phyloP scores from a whole-genome alignment of 257 asterid genomes.

The Solanum chilense region DNA sequence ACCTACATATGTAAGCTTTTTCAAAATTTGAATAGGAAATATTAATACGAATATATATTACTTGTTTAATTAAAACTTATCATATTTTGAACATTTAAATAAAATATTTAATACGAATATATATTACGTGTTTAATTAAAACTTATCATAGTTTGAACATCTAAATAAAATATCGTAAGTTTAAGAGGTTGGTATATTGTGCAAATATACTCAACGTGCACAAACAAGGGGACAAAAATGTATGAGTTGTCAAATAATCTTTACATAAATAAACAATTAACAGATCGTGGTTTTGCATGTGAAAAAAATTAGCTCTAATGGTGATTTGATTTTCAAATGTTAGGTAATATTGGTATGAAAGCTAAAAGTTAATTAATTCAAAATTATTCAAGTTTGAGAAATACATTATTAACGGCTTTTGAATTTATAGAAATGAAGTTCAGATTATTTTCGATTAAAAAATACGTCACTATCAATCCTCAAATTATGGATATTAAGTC shows the following conservation, averaged over 20 bases:
- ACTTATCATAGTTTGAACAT: too few relatives aligned
- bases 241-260: neutral
- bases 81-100: too few relatives aligned
- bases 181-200: neutral
- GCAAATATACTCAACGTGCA: too few relatives aligned
- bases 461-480: fast-evolving
- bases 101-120: neutral
- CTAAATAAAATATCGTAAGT: neutral
- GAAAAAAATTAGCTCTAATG: neutral
- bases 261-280: neutral
- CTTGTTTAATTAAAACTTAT: too few relatives aligned
- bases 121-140: neutral
- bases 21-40: neutral
- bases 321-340: neutral
- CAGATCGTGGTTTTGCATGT: neutral
- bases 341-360: neutral
- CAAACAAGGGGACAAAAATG: neutral
- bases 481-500: neutral
- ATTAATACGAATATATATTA: neutral
- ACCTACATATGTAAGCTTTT: neutral
- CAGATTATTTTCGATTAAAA: fast-evolving
- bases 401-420: fast-evolving
- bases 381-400: too few relatives aligned
- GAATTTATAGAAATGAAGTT: too few relatives aligned
- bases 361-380: neutral